Evolutionary conservation across 495 filamentous ascomycete genomes (phyloP), one percentile per base, ranked within the genome.

Genomic region (Penicillium odoratum): DNA sequence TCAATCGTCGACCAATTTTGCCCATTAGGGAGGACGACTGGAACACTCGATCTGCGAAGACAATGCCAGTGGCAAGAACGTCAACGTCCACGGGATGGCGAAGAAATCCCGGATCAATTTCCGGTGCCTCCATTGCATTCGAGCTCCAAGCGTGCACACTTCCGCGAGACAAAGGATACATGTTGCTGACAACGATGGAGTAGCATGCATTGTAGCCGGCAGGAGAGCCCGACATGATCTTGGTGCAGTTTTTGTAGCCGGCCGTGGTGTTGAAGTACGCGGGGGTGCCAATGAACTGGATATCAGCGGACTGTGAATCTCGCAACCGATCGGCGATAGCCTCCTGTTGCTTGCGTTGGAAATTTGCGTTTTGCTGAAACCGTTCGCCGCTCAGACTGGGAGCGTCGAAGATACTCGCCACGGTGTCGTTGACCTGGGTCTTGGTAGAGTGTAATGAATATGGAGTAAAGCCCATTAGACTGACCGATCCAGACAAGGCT

Each of bases 41-140:
- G 58, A 52, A 60, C 25, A 33, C 53, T 29, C 7, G 67, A 60
- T 49, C 47, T 29, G 68, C 49, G 13, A 21, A 38, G 9, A 49
- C 48, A 7, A 59, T 29, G 6, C 62, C 60, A 5, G 67, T 59
- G 8, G 57, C 30, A 15, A 57, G 48, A 15, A 68, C 65, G 13
- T 61, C 61, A 5, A 28, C 56, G 18, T 49, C 47, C 13, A 61
- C 57, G 31, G 66, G 10, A 21, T 58, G 33, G 5, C 40, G 55
- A 9, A 69, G 13, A 15, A 25, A 48, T 9, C 4, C 45, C 5
- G 53, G 57, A 9, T 47, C 29, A 2, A 60, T 68, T 1, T 0
- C 7, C 6, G 60, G 62, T 25, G 57, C 51, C 11, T 59, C 56
- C 15, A 58, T 64, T 7, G 65, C 55, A 15, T 56, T 65, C 21